These are phyloP conservation scores for Aristolochia contorta DNA, from an alignment of 164 flowering plant species.

Conservation along the genomic window DNA sequence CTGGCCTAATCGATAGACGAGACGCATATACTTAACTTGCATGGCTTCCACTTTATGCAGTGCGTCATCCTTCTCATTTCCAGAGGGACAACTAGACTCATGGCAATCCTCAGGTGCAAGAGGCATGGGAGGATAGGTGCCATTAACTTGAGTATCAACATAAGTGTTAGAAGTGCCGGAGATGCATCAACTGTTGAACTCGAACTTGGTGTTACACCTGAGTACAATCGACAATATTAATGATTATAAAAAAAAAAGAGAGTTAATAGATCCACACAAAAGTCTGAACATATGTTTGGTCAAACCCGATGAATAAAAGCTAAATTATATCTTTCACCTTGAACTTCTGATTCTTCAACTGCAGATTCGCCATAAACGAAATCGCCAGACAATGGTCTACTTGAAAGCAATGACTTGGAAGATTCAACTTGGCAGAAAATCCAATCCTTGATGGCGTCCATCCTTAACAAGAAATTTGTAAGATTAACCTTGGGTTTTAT, in stretches of 20 bases:
- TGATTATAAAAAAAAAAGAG: no score
- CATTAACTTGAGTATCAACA: conserved; percentile 23
- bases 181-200: conserved; percentile 14
- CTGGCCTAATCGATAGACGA: conserved; percentile 52
- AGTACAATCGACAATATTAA: not conserved
- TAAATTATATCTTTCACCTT: conserved; percentile 24
- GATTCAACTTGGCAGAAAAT: conserved; percentile 58
- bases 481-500: no score
- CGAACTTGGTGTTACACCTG: conserved; percentile 27
- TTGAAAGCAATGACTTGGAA: conserved; percentile 34
- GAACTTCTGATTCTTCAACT: conserved; percentile 27
- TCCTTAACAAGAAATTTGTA: conserved; percentile 10
- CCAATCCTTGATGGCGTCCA: conserved; percentile 84
- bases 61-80: conserved; percentile 30
- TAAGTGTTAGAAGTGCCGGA: conserved; percentile 18
- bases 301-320: not conserved
- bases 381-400: conserved; percentile 44
- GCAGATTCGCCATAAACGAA: conserved; percentile 26
- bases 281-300: no score
- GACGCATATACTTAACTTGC: conserved; percentile 63
- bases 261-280: not conserved
- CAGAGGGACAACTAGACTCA: conserved; percentile 11
- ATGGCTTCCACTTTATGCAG: conserved; percentile 65
- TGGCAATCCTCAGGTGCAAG: conserved; percentile 23
- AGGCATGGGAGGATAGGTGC: conserved; percentile 10